phyloP scores from a whole-genome alignment of 805 yeast genomes.

The Starmerella apicola region DNA sequence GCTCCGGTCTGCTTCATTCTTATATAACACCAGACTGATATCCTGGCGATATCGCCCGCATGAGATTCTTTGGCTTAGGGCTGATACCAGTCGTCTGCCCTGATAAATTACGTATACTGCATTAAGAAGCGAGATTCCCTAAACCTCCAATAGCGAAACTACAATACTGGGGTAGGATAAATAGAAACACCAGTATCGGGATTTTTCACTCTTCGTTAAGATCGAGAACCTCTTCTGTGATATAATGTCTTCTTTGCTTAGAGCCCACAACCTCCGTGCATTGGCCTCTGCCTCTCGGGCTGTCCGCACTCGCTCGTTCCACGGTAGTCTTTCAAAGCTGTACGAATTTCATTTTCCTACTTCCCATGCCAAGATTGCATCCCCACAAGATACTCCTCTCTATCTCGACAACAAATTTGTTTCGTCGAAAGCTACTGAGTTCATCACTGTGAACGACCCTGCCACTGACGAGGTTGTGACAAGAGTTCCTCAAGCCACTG shows the following conservation, averaged over 20 bases:
- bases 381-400: slow-evolving; percentile 28
- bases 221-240: background rate
- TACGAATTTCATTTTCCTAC: slow-evolving; percentile 21
- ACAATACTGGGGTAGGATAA: too few species aligned
- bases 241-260: background rate
- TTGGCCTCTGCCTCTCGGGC: background rate
- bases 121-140: too few species aligned
- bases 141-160: too few species aligned
- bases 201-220: background rate
- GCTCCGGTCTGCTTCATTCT: too few species aligned
- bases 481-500: slow-evolving; percentile 61
- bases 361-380: slow-evolving; percentile 24
- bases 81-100: too few species aligned
- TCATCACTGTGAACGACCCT: slow-evolving; percentile 67
- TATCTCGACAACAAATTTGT: slow-evolving; percentile 38
- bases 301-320: slow-evolving; percentile 1
- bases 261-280: background rate
- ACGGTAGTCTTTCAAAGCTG: background rate
- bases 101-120: too few species aligned
- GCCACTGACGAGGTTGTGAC: slow-evolving; percentile 57
- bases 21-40: too few species aligned
- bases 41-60: too few species aligned
- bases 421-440: slow-evolving; percentile 37
- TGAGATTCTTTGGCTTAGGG: too few species aligned
- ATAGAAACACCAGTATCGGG: background rate